phyloP scores from a whole-genome alignment of 2,329 filamentous ascomycete genomes.

The Mycocentrospora acerina region DNA sequence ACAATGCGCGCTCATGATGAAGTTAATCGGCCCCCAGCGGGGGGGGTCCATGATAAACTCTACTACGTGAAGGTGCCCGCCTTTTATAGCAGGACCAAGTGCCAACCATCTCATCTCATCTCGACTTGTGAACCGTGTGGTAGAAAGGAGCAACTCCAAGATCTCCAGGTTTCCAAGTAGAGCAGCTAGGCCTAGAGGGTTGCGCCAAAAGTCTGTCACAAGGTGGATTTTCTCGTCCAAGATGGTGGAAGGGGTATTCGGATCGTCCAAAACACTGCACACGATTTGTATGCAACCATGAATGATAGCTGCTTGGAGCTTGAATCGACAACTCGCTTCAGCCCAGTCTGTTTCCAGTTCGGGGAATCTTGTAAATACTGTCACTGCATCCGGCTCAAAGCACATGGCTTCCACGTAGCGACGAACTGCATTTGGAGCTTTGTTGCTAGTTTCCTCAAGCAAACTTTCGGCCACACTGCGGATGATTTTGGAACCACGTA shows the following conservation, averaged over 20 bases:
- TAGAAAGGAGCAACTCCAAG: not conserved
- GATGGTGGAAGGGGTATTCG: not conserved
- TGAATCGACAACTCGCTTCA: too few relatives aligned
- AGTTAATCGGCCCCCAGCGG: not conserved
- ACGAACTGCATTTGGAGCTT: not conserved
- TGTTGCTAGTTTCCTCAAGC: not conserved
- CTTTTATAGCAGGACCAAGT: not conserved
- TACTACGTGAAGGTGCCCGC: not conserved
- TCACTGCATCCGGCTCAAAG: too few relatives aligned
- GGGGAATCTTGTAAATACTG: too few relatives aligned
- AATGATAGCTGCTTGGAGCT: too few relatives aligned
- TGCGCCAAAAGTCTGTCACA: too few relatives aligned
- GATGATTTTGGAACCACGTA: not conserved
- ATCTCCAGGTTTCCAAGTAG: not conserved
- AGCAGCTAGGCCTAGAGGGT: not conserved
- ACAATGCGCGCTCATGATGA: constrained; percentile 1
- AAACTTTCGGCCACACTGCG: not conserved
- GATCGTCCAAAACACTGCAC: not conserved
- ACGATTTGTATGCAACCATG: too few relatives aligned
- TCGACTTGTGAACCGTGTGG: not conserved
- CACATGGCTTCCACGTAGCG: too few relatives aligned
- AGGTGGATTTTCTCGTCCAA: not conserved
- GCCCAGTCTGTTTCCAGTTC: too few relatives aligned
- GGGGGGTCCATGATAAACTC: constrained; percentile 1
- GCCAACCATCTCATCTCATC: not conserved